Percentiles rank a stretch among this genome's conserved stretches.
These are phyloP conservation scores for Plantago major DNA, from an alignment of 257 asterid genomes.

Conservation along the genomic window DNA sequence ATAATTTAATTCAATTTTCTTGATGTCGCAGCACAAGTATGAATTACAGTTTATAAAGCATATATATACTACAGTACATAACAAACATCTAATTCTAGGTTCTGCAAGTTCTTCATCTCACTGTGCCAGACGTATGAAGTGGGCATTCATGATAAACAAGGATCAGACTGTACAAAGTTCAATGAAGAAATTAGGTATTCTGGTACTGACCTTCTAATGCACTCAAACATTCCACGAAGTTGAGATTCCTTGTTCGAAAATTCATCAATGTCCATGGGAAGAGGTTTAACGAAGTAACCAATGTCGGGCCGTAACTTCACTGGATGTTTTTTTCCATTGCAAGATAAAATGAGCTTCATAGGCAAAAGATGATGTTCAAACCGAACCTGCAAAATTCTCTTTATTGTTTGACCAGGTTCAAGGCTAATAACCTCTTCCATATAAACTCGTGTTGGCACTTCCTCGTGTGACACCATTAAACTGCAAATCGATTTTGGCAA, in stretches of 20 bases:
- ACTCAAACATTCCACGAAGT: slow-evolving; percentile 93
- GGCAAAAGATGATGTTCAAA: slow-evolving; percentile 95
- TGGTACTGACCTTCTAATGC: slow-evolving; percentile 65
- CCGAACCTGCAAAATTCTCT: slow-evolving; percentile 61
- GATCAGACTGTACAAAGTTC: too few species aligned
- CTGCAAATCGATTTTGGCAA: slow-evolving; percentile 39
- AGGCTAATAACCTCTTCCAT: slow-evolving; percentile 69
- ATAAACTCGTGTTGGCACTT: slow-evolving; percentile 49
- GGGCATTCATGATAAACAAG: too few species aligned
- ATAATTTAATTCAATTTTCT: too few species aligned
- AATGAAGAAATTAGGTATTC: slow-evolving; percentile 7
- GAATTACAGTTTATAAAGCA: too few species aligned
- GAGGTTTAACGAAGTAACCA: slow-evolving; percentile 91
- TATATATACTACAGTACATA: too few species aligned
- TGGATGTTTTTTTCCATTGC: slow-evolving; percentile 53
- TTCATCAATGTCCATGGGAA: slow-evolving; percentile 58
- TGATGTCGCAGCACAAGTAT: too few species aligned
- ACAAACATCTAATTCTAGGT: too few species aligned
- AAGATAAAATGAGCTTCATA: slow-evolving; percentile 66
- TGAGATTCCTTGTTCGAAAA: slow-evolving; percentile 71
- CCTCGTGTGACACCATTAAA: slow-evolving; percentile 34
- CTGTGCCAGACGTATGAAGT: too few species aligned
- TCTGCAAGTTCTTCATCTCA: too few species aligned
- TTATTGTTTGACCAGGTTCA: slow-evolving; percentile 56
- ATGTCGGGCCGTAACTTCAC: slow-evolving; percentile 90